phyloP scores from a whole-genome alignment of 2,329 filamentous ascomycete species.

The Talaromyces piceae region DNA sequence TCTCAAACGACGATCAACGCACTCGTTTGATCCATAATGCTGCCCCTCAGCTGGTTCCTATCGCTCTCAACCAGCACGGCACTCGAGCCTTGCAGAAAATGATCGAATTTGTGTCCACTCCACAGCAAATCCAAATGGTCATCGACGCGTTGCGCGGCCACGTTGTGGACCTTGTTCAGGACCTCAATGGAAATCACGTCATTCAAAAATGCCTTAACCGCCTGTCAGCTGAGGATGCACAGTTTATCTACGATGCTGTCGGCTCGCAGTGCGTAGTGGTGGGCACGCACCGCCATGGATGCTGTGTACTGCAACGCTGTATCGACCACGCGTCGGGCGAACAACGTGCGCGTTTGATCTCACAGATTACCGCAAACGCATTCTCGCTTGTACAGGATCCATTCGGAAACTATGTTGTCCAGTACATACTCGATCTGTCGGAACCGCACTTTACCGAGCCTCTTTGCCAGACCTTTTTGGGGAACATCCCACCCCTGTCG shows the following conservation, averaged over 20 bases:
- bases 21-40: slow-evolving; percentile 89
- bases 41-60: slow-evolving; percentile 76
- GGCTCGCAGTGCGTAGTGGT: slow-evolving; percentile 80
- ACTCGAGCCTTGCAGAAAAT: slow-evolving; percentile 97
- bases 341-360: slow-evolving; percentile 81
- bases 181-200: slow-evolving; percentile 96
- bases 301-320: slow-evolving; percentile 95
- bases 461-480: slow-evolving; percentile 71
- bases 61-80: slow-evolving; percentile 94
- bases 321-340: slow-evolving; percentile 90
- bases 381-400: slow-evolving; percentile 87
- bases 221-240: slow-evolving; percentile 70
- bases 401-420: slow-evolving; percentile 97
- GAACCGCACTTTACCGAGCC: slow-evolving; percentile 84
- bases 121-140: slow-evolving; percentile 78
- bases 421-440: slow-evolving; percentile 94
- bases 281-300: slow-evolving; percentile 93
- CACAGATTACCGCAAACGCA: slow-evolving; percentile 81
- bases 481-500: slow-evolving; percentile 64
- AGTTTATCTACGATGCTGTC: slow-evolving; percentile 96
- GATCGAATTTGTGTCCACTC: slow-evolving; percentile 91
- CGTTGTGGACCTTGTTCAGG: slow-evolving; percentile 92
- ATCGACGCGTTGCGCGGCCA: slow-evolving; percentile 73
- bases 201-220: slow-evolving; percentile 99
- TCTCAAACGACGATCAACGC: slow-evolving; percentile 88